Conservation (phyloP, 495 filamentous ascomycete species). For the Amphirosellinia nigrospora region DNA sequence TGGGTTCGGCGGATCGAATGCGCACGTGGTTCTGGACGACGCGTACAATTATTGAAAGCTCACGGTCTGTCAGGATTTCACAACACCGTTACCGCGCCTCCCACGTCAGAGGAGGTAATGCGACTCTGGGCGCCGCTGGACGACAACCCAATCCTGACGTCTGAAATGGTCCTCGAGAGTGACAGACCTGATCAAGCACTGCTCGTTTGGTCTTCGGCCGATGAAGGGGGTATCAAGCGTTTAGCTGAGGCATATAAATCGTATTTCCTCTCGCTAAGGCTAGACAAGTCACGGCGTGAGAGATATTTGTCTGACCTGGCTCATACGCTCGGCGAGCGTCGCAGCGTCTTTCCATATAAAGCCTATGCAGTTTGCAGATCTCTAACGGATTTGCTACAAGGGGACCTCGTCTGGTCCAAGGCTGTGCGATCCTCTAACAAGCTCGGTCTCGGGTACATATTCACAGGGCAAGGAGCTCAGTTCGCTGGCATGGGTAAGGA, state of each 20-base stretch:
- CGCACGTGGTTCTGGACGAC: constrained; percentile 55
- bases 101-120: no score
- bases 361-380: no score
- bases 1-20: constrained; percentile 60
- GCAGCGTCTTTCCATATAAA: background rate
- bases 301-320: background rate
- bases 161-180: no score
- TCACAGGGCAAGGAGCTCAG: background rate
- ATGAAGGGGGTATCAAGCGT: background rate
- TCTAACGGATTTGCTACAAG: background rate
- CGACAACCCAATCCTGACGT: no score
- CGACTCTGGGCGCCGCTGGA: no score
- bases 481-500: background rate
- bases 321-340: background rate
- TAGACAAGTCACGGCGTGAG: no score
- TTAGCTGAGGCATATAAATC: background rate
- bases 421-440: background rate
- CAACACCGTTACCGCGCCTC: no score
- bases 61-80: no score
- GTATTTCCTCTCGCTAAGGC: no score
- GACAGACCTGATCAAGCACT: background rate
- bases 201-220: background rate
- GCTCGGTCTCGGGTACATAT: background rate
- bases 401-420: background rate
- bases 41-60: constrained; percentile 11